Percentiles rank a stretch among this genome's conserved stretches.
Conservation (phyloP, 1,139 yeast species). For the Meyerozyma sp. region DNA sequence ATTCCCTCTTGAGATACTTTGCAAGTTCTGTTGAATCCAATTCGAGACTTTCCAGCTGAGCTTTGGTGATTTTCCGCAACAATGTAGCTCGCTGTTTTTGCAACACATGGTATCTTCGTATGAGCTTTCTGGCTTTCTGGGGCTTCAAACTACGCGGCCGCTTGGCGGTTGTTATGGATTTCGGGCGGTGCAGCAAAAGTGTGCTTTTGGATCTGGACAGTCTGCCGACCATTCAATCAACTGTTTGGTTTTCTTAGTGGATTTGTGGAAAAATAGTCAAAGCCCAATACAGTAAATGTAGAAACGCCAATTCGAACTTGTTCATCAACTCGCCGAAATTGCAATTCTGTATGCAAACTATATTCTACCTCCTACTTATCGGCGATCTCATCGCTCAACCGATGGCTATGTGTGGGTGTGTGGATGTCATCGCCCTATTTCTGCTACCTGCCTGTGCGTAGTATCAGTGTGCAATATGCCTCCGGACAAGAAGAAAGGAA, state of each 20-base stretch:
- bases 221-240: neutral
- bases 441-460: neutral
- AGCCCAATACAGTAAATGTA: too few species aligned
- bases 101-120: constrained; percentile 62
- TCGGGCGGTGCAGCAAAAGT: constrained; percentile 5
- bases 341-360: too few species aligned
- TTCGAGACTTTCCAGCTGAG: too few species aligned
- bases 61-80: constrained; percentile 2
- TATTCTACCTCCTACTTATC: too few species aligned
- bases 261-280: neutral
- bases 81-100: constrained; percentile 28
- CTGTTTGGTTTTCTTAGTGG: neutral
- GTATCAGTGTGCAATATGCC: neutral
- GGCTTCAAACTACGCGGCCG: constrained; percentile 49
- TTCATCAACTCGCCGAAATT: too few species aligned
- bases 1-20: neutral
- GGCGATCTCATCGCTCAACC: neutral
- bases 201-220: constrained; percentile 3
- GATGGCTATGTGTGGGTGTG: neutral
- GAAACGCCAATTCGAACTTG: too few species aligned
- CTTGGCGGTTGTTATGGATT: neutral
- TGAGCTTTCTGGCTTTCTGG: constrained; percentile 57
- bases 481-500: constrained; percentile 1
- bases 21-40: neutral
- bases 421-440: neutral